phyloP scores from a whole-genome alignment of 179 eudicot genomes.

The Dionaea muscipula region DNA sequence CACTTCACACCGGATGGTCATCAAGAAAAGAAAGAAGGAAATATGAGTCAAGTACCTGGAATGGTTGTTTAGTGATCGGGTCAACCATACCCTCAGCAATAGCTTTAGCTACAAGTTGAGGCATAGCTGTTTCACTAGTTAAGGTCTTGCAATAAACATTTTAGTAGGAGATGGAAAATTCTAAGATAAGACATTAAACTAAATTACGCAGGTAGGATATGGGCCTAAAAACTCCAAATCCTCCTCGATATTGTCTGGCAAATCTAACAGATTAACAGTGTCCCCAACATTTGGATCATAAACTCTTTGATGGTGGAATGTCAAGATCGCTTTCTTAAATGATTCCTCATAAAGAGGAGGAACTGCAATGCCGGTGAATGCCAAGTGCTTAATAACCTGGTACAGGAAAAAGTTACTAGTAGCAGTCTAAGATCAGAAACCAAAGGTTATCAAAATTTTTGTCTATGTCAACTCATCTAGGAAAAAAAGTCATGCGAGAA shows the following conservation, averaged over 20 bases:
- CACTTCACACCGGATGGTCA: neutral
- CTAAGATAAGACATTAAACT: constrained; percentile 5
- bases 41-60: constrained; percentile 45
- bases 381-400: constrained; percentile 81
- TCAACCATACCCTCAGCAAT: constrained; percentile 78
- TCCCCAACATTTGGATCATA: constrained; percentile 60
- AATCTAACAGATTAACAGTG: constrained; percentile 52
- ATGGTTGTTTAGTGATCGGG: constrained; percentile 68
- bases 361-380: constrained; percentile 52
- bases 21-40: neutral
- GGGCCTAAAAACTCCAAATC: constrained; percentile 91
- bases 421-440: neutral
- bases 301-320: constrained; percentile 93
- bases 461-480: too few relatives aligned
- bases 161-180: neutral
- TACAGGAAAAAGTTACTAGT: neutral
- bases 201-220: constrained; percentile 53
- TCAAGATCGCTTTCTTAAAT: constrained; percentile 72
- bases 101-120: constrained; percentile 58
- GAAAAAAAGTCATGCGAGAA: too few relatives aligned
- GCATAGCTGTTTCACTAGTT: constrained; percentile 47
- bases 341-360: constrained; percentile 77
- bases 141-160: constrained; percentile 26
- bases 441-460: too few relatives aligned
- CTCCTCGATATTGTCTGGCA: constrained; percentile 27